Base-by-base conservation (phyloP, 768 basidiomycete species). In the Trametes maxima region DNA sequence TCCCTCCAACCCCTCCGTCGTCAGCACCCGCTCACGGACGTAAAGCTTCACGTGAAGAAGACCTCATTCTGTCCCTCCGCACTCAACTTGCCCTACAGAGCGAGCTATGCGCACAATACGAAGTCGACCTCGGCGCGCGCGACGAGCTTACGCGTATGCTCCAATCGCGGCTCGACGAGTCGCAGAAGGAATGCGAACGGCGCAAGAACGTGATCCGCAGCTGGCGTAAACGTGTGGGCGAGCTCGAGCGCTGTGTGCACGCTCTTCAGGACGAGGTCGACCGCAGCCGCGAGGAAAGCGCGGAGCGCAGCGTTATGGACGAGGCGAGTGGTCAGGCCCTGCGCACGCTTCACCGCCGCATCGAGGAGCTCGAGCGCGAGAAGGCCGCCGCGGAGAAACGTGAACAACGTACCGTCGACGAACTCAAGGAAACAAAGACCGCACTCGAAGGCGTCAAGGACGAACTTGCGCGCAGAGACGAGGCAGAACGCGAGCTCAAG, bases 181-280 rank as follows among this genome's bases (percentile, higher is more conserved):
- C 81, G 10, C 87, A 91, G 72, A 81, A 80, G 57, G 89, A 91
- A 60, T 85, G 83, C n/a, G 76, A 77, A 25, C 85, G 85, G 69
- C 82, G 87, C 54, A 82, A 79, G 69, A 74, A 61, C 16, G 76
- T 82, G 0, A 71, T 90, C 36, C 77, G 81, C 40, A 75, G 75
- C 17, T 91, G 89, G 87, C 89, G 86, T 77, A 89, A 89, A 77
- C 90, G 89, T 65, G 87, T 92, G 3, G 78, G 79, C 54, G 89
- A 92, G 64, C 75, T 94, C 48, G 90, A 93, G 74, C 81, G 78
- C 63, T 77, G 83, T 61, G 86, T 87, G 54, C 80, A 85, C 16
- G 75, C 78, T 57, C 78, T 89, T 33, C 90, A 96, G 77, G 94
- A 95, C 70, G 90, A 95, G 70, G 90, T 95, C 28, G 95, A 98